Evolutionary conservation across 345 rosid species (phyloP).

Genomic region (Eucalyptus virginea): DNA sequence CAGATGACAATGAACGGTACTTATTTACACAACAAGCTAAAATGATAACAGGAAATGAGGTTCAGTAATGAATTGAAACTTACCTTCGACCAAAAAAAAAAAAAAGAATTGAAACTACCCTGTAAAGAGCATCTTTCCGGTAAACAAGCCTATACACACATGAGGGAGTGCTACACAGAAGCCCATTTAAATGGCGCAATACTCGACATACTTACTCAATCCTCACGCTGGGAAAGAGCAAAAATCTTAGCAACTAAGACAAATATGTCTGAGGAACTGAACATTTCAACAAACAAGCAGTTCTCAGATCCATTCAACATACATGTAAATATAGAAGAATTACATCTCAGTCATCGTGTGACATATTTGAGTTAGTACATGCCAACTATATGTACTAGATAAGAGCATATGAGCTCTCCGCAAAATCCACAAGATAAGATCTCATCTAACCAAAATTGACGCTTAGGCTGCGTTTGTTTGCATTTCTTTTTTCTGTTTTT

Average conservation of each 20-base stretch:
- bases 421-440: neutral
- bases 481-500: too few species aligned
- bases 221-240: neutral
- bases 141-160: neutral
- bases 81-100: neutral
- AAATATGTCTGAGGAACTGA: neutral
- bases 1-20: neutral
- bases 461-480: too few species aligned
- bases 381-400: neutral
- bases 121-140: neutral
- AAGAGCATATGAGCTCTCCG: neutral
- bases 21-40: neutral
- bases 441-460: neutral
- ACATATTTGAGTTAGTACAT: neutral
- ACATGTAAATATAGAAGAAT: neutral
- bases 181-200: neutral
- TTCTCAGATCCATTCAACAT: neutral
- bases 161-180: neutral
- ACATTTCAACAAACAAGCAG: neutral
- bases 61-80: neutral
- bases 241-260: neutral
- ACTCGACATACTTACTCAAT: neutral
- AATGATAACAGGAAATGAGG: neutral
- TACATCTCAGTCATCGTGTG: neutral
- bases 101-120: neutral